Conservation (phyloP, 257 asterid species). For the Cinchona pubescens region DNA sequence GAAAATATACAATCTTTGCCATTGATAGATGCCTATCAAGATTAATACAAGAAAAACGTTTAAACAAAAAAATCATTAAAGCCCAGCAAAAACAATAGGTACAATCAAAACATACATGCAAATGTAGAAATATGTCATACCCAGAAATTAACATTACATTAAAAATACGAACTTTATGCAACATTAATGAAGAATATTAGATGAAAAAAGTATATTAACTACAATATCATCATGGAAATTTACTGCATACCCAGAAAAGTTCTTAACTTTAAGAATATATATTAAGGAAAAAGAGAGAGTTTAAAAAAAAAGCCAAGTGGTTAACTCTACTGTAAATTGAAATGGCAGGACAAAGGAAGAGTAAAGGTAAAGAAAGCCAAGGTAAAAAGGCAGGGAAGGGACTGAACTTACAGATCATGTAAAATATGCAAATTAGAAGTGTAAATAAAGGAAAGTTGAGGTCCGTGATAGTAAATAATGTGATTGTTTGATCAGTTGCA, state of each 20-base stretch:
- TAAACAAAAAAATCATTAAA: background rate
- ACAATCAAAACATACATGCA: background rate
- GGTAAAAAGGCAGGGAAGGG: conserved; percentile 7
- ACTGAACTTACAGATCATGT: conserved; percentile 41
- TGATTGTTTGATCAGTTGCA: conserved; percentile 27
- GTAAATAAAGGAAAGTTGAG: conserved; percentile 2
- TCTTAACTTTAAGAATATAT: background rate
- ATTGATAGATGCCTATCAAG: background rate
- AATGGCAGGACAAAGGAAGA: conserved; percentile 9
- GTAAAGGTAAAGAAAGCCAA: conserved; percentile 15
- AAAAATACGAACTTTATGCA: background rate
- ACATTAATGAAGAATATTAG: background rate
- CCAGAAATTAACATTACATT: background rate
- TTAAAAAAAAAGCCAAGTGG: conserved; percentile 10
- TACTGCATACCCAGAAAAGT: conserved; percentile 24
- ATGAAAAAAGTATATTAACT: background rate
- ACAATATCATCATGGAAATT: background rate
- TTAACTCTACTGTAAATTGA: conserved; percentile 4
- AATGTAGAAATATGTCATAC: background rate
- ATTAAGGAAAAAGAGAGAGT: conserved; percentile 8
- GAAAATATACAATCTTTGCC: conserved; percentile 15
- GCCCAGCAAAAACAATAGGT: conserved; percentile 12
- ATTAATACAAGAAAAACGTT: background rate
- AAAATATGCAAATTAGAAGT: conserved; percentile 22
- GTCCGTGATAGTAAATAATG: conserved; percentile 9